phyloP scores from a whole-genome alignment of 805 yeast species.

The Candida peoriensis region DNA sequence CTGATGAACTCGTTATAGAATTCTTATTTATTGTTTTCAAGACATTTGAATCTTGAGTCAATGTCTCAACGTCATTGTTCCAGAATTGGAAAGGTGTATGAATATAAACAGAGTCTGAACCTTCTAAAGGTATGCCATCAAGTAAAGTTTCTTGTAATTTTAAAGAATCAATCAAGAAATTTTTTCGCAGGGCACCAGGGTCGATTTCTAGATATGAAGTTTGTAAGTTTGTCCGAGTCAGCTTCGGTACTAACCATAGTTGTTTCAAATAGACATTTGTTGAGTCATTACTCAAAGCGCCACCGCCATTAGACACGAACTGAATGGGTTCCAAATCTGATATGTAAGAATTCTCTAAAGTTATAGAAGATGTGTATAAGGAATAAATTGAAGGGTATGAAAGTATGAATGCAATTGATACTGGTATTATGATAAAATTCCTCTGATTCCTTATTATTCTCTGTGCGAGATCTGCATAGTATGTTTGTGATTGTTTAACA shows the following conservation, averaged over 20 bases:
- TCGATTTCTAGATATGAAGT: slow-evolving; percentile 4
- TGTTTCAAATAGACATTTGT: slow-evolving; percentile 16
- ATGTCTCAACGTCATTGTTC: slow-evolving; percentile 28
- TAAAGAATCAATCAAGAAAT: slow-evolving; percentile 30
- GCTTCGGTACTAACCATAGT: slow-evolving; percentile 17
- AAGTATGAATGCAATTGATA: slow-evolving; percentile 39
- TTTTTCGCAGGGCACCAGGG: slow-evolving; percentile 30
- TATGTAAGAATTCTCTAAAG: slow-evolving; percentile 14
- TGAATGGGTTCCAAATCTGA: slow-evolving; percentile 8
- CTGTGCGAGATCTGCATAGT: slow-evolving; percentile 20
- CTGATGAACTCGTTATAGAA: slow-evolving; percentile 12
- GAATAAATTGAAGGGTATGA: slow-evolving; percentile 45
- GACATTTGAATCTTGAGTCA: slow-evolving; percentile 30
- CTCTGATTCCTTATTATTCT: slow-evolving; percentile 34
- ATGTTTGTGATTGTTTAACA: slow-evolving; percentile 12
- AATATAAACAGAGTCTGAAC: slow-evolving; percentile 13
- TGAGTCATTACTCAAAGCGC: slow-evolving; percentile 1
- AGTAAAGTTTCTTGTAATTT: slow-evolving; percentile 30
- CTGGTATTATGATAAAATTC: slow-evolving; percentile 43
- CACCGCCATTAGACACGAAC: too few relatives aligned
- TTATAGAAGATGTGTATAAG: slow-evolving; percentile 25
- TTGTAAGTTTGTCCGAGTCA: too few relatives aligned
- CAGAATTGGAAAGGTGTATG: slow-evolving; percentile 42
- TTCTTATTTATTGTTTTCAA: slow-evolving; percentile 36
- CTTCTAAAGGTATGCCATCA: slow-evolving; percentile 16